Conservation (phyloP, 345 rosid genomes). For the Fremontodendron californicum region DNA sequence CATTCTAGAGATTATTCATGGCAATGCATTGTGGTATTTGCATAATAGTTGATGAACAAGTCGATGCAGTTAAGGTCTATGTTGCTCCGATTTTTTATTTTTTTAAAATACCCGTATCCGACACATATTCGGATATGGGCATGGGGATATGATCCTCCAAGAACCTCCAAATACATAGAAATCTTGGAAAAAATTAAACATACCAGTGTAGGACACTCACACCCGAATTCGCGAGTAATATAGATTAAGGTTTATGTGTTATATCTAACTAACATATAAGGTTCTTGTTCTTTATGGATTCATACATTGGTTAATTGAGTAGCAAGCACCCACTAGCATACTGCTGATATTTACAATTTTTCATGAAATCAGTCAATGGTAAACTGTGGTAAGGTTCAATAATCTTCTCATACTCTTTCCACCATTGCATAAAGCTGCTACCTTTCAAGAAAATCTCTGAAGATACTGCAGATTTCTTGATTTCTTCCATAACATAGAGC, state of each 20-base stretch:
- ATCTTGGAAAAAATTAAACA: no score
- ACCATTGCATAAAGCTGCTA: constrained; percentile 75
- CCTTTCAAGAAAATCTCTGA: constrained; percentile 57
- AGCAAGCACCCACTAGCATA: constrained; percentile 27
- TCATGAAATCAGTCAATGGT: constrained; percentile 40
- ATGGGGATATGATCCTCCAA: no score
- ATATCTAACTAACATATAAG: background rate
- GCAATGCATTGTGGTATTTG: background rate
- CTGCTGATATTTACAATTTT: constrained; percentile 8
- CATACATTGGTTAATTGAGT: background rate
- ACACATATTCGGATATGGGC: no score
- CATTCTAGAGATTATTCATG: background rate
- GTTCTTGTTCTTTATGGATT: no score
- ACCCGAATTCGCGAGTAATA: no score
- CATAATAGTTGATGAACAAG: no score
- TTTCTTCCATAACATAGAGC: constrained; percentile 34
- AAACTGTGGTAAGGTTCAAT: constrained; percentile 19
- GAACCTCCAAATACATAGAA: no score
- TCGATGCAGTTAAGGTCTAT: background rate
- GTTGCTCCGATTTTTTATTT: no score
- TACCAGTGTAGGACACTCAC: no score
- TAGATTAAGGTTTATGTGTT: background rate
- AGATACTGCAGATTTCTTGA: constrained; percentile 42
- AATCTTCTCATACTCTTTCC: constrained; percentile 40
- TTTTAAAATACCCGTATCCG: no score